These are phyloP conservation scores for Lactifluus piperatus DNA, from an alignment of 768 basidiomycete genomes.

Conservation along the genomic window DNA sequence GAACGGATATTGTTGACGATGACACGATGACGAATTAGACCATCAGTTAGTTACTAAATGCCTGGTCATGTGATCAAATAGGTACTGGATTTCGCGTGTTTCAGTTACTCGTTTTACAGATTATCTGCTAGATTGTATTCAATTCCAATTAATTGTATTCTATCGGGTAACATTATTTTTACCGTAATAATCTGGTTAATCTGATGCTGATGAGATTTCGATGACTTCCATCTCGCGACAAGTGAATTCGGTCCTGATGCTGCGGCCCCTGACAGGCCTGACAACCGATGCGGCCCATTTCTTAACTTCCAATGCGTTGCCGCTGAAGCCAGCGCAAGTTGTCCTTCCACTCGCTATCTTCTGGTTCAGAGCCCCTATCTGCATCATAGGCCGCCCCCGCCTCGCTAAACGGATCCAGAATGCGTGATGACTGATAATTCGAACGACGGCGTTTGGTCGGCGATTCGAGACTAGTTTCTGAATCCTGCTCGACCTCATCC, in stretches of 20 bases:
- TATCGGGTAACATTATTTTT: too few species aligned
- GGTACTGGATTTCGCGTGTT: too few species aligned
- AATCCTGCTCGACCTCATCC: background rate
- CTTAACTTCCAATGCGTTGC: background rate
- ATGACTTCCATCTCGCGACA: slow-evolving; percentile 8
- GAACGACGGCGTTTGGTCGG: slow-evolving; percentile 11
- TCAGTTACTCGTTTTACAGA: too few species aligned
- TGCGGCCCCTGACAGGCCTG: background rate
- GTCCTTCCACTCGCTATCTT: slow-evolving; percentile 1
- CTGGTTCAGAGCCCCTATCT: background rate
- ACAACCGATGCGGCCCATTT: background rate
- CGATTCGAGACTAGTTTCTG: background rate
- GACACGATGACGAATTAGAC: too few species aligned
- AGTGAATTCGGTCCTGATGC: background rate
- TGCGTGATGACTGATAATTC: background rate
- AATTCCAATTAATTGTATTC: too few species aligned
- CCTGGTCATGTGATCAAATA: too few species aligned
- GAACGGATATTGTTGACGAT: too few species aligned
- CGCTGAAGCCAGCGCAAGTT: slow-evolving; percentile 2
- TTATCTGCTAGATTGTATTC: too few species aligned
- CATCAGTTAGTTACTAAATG: too few species aligned
- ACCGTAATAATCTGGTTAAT: too few species aligned
- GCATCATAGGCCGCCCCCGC: too few species aligned
- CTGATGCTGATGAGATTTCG: slow-evolving; percentile 14
- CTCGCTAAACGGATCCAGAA: background rate